phyloP scores from a whole-genome alignment of 371 early-diverging fungal species.

The Ordospora colligata region DNA sequence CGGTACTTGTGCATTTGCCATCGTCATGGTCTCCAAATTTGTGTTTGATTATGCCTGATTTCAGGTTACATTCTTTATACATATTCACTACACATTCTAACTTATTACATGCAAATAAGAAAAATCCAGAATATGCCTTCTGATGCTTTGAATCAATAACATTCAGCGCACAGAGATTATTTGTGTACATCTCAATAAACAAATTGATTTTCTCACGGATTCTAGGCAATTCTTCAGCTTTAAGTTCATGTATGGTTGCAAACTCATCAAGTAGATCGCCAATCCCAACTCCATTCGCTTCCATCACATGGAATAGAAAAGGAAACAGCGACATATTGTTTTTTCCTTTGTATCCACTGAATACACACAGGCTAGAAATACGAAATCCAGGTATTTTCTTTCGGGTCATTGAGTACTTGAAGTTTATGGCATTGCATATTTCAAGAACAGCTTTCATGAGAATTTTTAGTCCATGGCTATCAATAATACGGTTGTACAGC shows the following conservation, averaged over 20 bases:
- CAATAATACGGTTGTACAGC: constrained; percentile 12
- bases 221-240: constrained; percentile 23
- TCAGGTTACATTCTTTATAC: constrained; percentile 8
- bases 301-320: constrained; percentile 25
- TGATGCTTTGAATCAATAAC: neutral
- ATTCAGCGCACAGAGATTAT: neutral
- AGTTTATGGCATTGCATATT: constrained; percentile 47
- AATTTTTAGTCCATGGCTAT: constrained; percentile 30
- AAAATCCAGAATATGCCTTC: neutral
- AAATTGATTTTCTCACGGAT: constrained; percentile 38
- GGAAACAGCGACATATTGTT: constrained; percentile 20
- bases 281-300: neutral
- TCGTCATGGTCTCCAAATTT: constrained; percentile 35
- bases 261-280: constrained; percentile 9
- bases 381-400: constrained; percentile 41
- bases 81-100: neutral
- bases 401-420: constrained; percentile 15
- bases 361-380: constrained; percentile 28
- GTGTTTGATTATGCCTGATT: constrained; percentile 19
- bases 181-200: constrained; percentile 24
- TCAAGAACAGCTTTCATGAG: constrained; percentile 39
- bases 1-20: neutral
- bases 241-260: constrained; percentile 19
- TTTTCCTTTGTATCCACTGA: constrained; percentile 35
- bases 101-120: constrained; percentile 17